Evolutionary conservation across 352 stramenopile species (phyloP).

Genomic region (Pythium rhizo-oryzae): DNA sequence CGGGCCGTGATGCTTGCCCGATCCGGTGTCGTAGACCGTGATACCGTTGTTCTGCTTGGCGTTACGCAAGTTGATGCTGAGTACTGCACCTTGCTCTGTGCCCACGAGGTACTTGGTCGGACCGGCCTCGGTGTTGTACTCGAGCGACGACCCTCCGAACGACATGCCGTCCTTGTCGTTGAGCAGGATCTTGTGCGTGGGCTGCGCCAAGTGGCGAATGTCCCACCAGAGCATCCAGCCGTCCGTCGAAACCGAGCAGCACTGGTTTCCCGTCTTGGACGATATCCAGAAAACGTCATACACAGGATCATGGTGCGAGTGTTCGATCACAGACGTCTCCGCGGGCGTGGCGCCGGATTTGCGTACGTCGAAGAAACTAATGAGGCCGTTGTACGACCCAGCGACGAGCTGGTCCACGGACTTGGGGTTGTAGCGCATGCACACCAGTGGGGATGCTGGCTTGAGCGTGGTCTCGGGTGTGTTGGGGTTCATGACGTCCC

Average conservation of each 20-base stretch:
- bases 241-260: constrained; percentile 96
- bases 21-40: constrained; percentile 93
- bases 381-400: constrained; percentile 96
- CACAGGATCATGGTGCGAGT: constrained; percentile 97
- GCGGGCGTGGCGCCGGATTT: constrained; percentile 88
- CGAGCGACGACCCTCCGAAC: constrained; percentile 94
- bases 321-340: constrained; percentile 95
- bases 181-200: constrained; percentile 80
- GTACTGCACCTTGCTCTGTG: constrained; percentile 96
- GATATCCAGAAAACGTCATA: constrained; percentile 97
- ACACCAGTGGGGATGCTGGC: constrained; percentile 87
- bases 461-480: constrained; percentile 94
- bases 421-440: constrained; percentile 97
- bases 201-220: constrained; percentile 85
- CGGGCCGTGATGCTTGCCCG: constrained; percentile 95
- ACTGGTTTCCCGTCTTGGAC: constrained; percentile 96
- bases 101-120: constrained; percentile 97
- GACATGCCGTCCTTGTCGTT: constrained; percentile 82
- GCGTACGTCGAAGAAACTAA: constrained; percentile 96
- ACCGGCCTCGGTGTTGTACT: constrained; percentile 97
- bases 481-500: constrained; percentile 98
- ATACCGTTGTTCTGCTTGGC: constrained; percentile 98
- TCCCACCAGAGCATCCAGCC: constrained; percentile 93
- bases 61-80: constrained; percentile 96
- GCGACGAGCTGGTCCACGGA: constrained; percentile 95